Evolutionary conservation across 2,329 filamentous ascomycete genomes (phyloP), one percentile per base, ranked within the genome.

Genomic region (Aaosphaeria pasadenensis): DNA sequence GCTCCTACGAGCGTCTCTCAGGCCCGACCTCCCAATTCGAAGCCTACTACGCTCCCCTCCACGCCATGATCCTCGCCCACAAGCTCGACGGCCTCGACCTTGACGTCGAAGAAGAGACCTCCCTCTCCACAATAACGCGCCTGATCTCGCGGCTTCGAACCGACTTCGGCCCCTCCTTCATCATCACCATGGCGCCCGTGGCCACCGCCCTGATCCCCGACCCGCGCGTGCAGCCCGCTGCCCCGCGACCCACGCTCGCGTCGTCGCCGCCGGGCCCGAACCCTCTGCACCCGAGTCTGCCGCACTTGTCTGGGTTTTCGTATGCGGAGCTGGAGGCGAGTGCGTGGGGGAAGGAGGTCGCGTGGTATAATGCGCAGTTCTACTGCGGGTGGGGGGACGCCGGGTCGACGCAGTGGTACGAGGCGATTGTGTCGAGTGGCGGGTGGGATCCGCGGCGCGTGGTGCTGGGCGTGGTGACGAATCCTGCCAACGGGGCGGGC

Each of bases 341-440:
- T 36, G 54, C 58, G 4, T 58, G 53, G 5, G 69, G 63, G 3
- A 47, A 49, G 13, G 63, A 86, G 39, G 87, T 96, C 30, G 78
- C 79, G 3, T 96, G 90, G 83, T 96, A 96, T 69, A 96, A 96
- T 64, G 79, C 86, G 5, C 91, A 96, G 64, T 95, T 96, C 71
- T 96, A 96, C 77, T 94, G 88, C 63, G 90, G 90, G 1, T 96
- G 89, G 85, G 89, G 89, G 6, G 83, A 84, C 43, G 82, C 84
- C 1, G 73, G 77, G 30, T 76, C 68, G 11, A 75, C 75, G 3
- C 60, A 65, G 24, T 76, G 74, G 59, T 82, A 78, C 60, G 78
- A 81, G 48, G 70, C 74, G 44, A 78, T 83, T 45, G 67, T 83
- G 30, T 73, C 75, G 11, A 24, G 17, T 24, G 75, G 78, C 40